These are phyloP conservation scores for Podospora comata DNA, from an alignment of 495 filamentous ascomycete genomes.

Conservation along the genomic window DNA sequence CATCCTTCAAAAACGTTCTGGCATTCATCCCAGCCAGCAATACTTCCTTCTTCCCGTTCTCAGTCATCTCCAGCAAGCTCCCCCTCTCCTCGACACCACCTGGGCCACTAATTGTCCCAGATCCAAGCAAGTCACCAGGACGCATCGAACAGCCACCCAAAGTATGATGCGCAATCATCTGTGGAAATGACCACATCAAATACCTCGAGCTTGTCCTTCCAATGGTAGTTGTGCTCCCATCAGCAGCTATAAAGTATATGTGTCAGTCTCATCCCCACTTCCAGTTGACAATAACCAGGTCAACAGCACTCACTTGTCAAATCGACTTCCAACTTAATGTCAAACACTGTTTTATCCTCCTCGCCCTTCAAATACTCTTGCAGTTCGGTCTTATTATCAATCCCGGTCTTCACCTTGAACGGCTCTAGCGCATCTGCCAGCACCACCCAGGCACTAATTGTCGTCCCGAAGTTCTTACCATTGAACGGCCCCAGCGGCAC, in stretches of 20 bases:
- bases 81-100: constrained; percentile 56
- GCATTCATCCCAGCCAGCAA: constrained; percentile 66
- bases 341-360: constrained; percentile 60
- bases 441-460: constrained; percentile 86
- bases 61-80: constrained; percentile 77
- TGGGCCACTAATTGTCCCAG: constrained; percentile 83
- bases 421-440: constrained; percentile 78
- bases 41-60: constrained; percentile 61
- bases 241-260: constrained; percentile 42
- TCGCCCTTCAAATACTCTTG: constrained; percentile 70
- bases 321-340: constrained; percentile 73
- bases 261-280: background rate
- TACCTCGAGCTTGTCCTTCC: constrained; percentile 62
- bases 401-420: constrained; percentile 48
- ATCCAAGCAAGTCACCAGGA: constrained; percentile 80
- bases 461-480: constrained; percentile 89
- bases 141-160: constrained; percentile 80
- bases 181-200: constrained; percentile 86
- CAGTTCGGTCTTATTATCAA: constrained; percentile 27
- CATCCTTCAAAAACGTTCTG: constrained; percentile 78
- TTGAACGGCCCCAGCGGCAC: constrained; percentile 84
- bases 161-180: constrained; percentile 92
- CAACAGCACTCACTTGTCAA: constrained; percentile 55
- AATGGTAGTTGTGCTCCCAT: constrained; percentile 64
- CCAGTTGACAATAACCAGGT: background rate